Percentiles rank a stretch among this genome's conserved stretches.
Evolutionary conservation across 2,329 filamentous ascomycete genomes (phyloP).

Genomic region (Diaporthe ampelina): DNA sequence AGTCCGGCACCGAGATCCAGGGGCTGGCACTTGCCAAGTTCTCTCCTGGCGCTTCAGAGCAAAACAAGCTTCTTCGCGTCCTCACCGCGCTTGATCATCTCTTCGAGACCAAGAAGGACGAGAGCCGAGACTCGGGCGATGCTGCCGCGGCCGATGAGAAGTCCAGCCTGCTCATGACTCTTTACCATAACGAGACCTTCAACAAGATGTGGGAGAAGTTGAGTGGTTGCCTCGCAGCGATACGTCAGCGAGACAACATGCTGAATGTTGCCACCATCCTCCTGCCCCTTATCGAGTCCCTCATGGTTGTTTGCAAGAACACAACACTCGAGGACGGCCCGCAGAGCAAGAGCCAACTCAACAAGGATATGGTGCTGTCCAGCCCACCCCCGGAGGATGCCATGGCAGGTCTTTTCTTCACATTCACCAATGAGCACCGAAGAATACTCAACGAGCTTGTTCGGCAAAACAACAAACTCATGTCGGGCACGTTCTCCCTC

Average conservation of each 20-base stretch:
- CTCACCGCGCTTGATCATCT: conserved; percentile 95
- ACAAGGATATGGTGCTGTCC: conserved; percentile 79
- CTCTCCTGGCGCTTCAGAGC: conserved; percentile 94
- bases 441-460: conserved; percentile 98
- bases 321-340: conserved; percentile 82
- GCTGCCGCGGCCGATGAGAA: conserved; percentile 65
- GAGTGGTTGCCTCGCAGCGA: conserved; percentile 88
- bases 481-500: conserved; percentile 97
- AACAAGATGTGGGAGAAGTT: conserved; percentile 92
- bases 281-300: conserved; percentile 91
- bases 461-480: conserved; percentile 95
- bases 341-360: conserved; percentile 58
- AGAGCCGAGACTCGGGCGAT: conserved; percentile 47
- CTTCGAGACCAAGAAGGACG: conserved; percentile 81
- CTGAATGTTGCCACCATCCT: conserved; percentile 97
- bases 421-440: conserved; percentile 96
- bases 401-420: conserved; percentile 95
- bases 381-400: conserved; percentile 84
- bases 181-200: conserved; percentile 94
- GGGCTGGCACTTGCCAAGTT: conserved; percentile 95
- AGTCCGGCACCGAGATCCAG: conserved; percentile 93
- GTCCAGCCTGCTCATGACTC: conserved; percentile 85
- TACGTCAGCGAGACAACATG: conserved; percentile 93
- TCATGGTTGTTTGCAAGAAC: conserved; percentile 99
- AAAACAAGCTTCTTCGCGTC: conserved; percentile 93